Evolutionary conservation across 2,329 filamentous ascomycete species (phyloP), one percentile per base, ranked within the genome.

Genomic region (Pestalotiopsis sp.): DNA sequence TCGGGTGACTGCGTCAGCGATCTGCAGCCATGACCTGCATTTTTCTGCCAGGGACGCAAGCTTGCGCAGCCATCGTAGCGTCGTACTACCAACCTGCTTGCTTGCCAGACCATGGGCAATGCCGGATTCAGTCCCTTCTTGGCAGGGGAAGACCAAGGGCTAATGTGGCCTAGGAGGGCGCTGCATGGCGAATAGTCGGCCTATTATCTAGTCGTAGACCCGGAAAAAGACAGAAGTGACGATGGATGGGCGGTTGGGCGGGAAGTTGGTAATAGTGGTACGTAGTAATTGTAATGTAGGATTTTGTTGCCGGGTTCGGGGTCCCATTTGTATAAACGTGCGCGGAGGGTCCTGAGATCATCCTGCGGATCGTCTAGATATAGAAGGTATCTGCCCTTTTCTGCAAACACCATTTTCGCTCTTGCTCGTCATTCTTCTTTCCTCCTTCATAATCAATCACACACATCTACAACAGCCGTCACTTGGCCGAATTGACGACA

Each of bases 11-110:
- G 57, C 68, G 66, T 70, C 65, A 64, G 64, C 35, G 74, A 75
- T 76, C 73, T 74, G 73, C 72, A 71, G 71, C 30, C 71, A 70
- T 67, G 55, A 66, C 68, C 57, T 68, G 66, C 67, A 70, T 70
- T 66, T 66, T 66, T 69, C 66, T 44, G 17, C 9, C 44, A 52
- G 44, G 44, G 17, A 52, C 44, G 30, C 30, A 35, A 35, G 30
- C 30, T 35, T 35, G 30, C 30, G 30, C 30, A 35, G 30, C 30
- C 30, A 35, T 35, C 30, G 65, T 70, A 59, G 64, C 63, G 67
- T 66, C 62, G 44, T 52, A n/a, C 44, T 52, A 52, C 44, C 44
- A 52, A 52, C 44, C 20, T 24, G 55, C 55, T 22, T 13, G 55
- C 55, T 39, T 26, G 56, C 56, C 56, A 58, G 56, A 13, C 26